Percentiles rank a stretch among this genome's conserved stretches.
These are phyloP conservation scores for Skeletonema marinoi DNA, from an alignment of 108 stramenopile genomes.

Conservation along the genomic window DNA sequence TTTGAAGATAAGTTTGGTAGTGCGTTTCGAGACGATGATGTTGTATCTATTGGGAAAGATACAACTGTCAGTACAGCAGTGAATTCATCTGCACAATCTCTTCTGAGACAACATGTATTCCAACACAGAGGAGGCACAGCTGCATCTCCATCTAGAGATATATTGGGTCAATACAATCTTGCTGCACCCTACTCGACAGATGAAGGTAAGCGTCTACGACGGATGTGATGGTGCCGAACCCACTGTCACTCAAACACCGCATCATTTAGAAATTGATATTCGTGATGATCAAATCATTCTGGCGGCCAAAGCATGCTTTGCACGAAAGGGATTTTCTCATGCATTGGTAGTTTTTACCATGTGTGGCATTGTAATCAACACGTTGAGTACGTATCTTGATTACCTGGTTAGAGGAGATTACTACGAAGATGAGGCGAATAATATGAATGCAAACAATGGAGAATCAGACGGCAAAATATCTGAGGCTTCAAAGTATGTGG, in stretches of 20 bases:
- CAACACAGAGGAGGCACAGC: background rate
- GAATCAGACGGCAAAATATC: conserved; percentile 3
- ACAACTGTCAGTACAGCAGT: background rate
- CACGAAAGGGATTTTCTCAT: conserved; percentile 78
- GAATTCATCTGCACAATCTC: conserved; percentile 21
- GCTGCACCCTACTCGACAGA: conserved; percentile 30
- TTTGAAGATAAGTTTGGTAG: background rate
- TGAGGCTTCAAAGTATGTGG: conserved; percentile 74
- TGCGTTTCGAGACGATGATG: background rate
- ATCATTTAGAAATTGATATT: conserved; percentile 84
- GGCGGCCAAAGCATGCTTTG: conserved; percentile 73
- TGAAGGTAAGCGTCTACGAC: conserved; percentile 13
- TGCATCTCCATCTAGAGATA: background rate
- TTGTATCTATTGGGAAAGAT: background rate
- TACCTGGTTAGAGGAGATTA: conserved; percentile 77
- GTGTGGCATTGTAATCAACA: conserved; percentile 83
- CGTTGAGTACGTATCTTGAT: conserved; percentile 82
- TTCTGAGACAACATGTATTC: conserved; percentile 20
- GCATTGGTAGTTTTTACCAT: conserved; percentile 76
- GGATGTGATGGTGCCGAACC: conserved; percentile 74
- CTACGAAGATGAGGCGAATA: background rate
- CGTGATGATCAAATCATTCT: conserved; percentile 83
- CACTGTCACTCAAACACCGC: conserved; percentile 67
- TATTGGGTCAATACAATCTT: conserved; percentile 10
- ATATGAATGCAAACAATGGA: background rate